phyloP scores from a whole-genome alignment of 805 yeast species.

The Wickerhamomyces canadensis region DNA sequence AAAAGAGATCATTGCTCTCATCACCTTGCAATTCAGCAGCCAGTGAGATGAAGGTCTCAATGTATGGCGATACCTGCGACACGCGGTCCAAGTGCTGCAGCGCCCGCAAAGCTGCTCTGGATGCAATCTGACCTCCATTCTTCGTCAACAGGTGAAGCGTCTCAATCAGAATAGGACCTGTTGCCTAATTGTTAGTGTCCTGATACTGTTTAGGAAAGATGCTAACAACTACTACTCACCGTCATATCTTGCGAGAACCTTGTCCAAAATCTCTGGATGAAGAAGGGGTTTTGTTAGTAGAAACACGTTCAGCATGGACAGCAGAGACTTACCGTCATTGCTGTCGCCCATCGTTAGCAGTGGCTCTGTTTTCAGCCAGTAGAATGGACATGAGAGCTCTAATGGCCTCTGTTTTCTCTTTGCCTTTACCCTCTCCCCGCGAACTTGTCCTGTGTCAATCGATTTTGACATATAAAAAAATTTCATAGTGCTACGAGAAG shows the following conservation, averaged over 20 bases:
- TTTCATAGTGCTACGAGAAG: neutral
- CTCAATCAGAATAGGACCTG: constrained; percentile 20
- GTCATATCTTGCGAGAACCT: neutral
- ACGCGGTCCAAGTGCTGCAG: constrained; percentile 12
- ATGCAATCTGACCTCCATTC: constrained; percentile 3
- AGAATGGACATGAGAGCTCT: too few relatives aligned
- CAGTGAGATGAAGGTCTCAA: constrained; percentile 10
- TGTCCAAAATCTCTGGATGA: neutral
- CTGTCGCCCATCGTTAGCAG: too few relatives aligned
- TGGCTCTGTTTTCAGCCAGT: too few relatives aligned
- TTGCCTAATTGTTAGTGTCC: too few relatives aligned
- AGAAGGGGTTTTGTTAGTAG: neutral
- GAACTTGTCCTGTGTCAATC: too few relatives aligned
- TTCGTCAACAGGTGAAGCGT: constrained; percentile 11
- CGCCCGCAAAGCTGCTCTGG: constrained; percentile 14
- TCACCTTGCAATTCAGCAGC: constrained; percentile 3
- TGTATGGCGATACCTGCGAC: constrained; percentile 14
- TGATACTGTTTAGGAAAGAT: neutral
- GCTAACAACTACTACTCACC: neutral
- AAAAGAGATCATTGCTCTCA: constrained; percentile 1
- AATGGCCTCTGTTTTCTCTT: too few relatives aligned
- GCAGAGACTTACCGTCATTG: too few relatives aligned
- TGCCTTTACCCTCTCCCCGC: too few relatives aligned
- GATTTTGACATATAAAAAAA: neutral
- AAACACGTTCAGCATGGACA: too few relatives aligned